These are phyloP conservation scores for Bacterosira constricta DNA, from an alignment of 108 stramenopile species.

Conservation along the genomic window DNA sequence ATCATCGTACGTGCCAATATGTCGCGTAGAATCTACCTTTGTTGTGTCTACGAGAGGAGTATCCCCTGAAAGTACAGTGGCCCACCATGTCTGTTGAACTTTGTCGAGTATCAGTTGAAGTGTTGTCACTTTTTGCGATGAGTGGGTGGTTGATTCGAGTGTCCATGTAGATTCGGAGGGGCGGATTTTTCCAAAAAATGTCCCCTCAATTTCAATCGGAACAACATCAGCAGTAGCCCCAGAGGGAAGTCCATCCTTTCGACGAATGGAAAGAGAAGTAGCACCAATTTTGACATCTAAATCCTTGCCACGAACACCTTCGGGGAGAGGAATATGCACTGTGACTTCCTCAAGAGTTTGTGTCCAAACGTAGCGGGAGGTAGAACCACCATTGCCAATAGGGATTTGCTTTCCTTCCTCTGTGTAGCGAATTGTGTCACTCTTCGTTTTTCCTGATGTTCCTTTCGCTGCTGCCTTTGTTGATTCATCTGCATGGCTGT, in stretches of 20 bases:
- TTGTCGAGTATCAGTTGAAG: conserved; percentile 69
- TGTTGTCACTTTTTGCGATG: conserved; percentile 10
- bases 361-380: conserved; percentile 83
- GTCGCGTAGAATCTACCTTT: conserved; percentile 76
- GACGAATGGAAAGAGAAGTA: conserved; percentile 53
- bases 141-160: conserved; percentile 63
- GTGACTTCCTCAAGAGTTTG: conserved; percentile 85
- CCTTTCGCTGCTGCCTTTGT: neutral
- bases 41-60: conserved; percentile 68
- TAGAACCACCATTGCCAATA: conserved; percentile 87
- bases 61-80: conserved; percentile 70
- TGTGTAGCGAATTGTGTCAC: conserved; percentile 54
- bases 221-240: neutral
- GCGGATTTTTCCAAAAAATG: conserved; percentile 54
- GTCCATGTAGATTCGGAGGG: conserved; percentile 82
- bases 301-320: conserved; percentile 67
- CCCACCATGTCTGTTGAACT: conserved; percentile 76
- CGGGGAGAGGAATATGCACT: conserved; percentile 70
- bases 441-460: neutral
- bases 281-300: conserved; percentile 64
- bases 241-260: conserved; percentile 2
- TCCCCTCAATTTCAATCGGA: conserved; percentile 69
- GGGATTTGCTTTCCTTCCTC: conserved; percentile 88
- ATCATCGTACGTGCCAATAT: conserved; percentile 79
- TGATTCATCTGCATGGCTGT: neutral